Base-by-base conservation (phyloP, 371 early-diverging fungal genomes). In the Mucor circinelloides region DNA sequence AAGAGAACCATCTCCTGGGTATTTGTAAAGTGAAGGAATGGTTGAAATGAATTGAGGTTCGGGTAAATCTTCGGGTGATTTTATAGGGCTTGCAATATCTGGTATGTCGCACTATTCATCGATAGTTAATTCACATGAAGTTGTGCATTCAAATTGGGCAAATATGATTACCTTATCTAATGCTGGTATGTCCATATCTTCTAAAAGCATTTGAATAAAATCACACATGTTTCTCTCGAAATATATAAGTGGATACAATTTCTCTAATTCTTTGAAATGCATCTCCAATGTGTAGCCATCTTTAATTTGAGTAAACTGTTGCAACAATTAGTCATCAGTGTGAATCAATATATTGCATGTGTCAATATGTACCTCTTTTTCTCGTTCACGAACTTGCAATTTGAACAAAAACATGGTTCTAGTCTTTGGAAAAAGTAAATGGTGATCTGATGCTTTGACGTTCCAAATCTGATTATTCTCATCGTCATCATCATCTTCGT, bases 241-340 rank as follows among this genome's bases (percentile, higher is more conserved):
- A 30, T 67, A 50, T 36, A 72, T 69, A 6, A 83, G 58, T 2
- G 88, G 88, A 66, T 85, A 86, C 23, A 79, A 71, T 63, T 80
- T 73, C 19, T 85, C 85, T 55, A 88, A 55, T 27, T 77, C 68
- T 57, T 72, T 69, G 74, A 86, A 85, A 66, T 88, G 88, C n/a
- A 72, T 57, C 61, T 81, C 73, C 58, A 86, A 60, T 8, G 75
- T 76, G 31, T 68, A 59, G 12, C 71, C 78, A 38, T 58, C 60
- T 27, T 78, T 66, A 32, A 75, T 64, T 0, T 77, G 67, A 62
- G 82, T 63, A 55, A 87, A 79, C 84, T 85, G 67, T 3, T 59
- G 25, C 27, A 44, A 6, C 28, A 0, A 34, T 50, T n/a, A 30
- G 32, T 19, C 15, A 36, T 44, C 55, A 6, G 21, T 48, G 17